These are phyloP conservation scores for Leersia perrieri DNA, from an alignment of 176 grass and related monocot species.

Conservation along the genomic window DNA sequence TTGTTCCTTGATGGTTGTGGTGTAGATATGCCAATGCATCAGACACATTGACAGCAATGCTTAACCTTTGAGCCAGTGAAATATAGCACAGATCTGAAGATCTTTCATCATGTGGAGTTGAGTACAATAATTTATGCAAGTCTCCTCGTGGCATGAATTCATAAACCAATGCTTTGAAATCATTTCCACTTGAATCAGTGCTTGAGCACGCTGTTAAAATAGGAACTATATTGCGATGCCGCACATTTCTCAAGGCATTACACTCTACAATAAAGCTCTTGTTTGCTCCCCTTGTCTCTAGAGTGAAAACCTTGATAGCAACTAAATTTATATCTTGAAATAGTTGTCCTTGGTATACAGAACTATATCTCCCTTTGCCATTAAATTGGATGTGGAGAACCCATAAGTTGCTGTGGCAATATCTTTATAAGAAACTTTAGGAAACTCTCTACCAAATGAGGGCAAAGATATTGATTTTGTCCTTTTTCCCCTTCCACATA, in stretches of 20 bases:
- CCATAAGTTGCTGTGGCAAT: constrained; percentile 2
- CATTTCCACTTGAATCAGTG: neutral
- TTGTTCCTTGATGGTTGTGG: neutral
- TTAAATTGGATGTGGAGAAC: neutral
- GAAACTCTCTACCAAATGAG: neutral
- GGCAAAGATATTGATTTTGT: neutral
- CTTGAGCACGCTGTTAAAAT: constrained; percentile 19
- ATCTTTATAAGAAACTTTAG: constrained; percentile 16
- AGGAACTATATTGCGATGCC: constrained; percentile 16
- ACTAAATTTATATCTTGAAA: neutral
- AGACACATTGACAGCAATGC: constrained; percentile 13
- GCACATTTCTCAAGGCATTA: constrained; percentile 11
- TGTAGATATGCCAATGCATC: constrained; percentile 20
- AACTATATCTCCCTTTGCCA: constrained; percentile 22
- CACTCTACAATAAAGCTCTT: constrained; percentile 24
- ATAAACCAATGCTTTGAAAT: constrained; percentile 32
- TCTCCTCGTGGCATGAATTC: constrained; percentile 25
- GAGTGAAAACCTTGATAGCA: constrained; percentile 15
- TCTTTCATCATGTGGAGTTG: neutral
- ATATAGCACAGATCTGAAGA: neutral
- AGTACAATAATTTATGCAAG: constrained; percentile 4
- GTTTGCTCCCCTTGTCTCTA: constrained; percentile 15
- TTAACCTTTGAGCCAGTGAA: constrained; percentile 21
- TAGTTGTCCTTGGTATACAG: neutral
- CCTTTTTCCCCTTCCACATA: neutral